Base-by-base conservation (phyloP, 2,329 filamentous ascomycete species). In the Cladosporium austrohemisphaericum region DNA sequence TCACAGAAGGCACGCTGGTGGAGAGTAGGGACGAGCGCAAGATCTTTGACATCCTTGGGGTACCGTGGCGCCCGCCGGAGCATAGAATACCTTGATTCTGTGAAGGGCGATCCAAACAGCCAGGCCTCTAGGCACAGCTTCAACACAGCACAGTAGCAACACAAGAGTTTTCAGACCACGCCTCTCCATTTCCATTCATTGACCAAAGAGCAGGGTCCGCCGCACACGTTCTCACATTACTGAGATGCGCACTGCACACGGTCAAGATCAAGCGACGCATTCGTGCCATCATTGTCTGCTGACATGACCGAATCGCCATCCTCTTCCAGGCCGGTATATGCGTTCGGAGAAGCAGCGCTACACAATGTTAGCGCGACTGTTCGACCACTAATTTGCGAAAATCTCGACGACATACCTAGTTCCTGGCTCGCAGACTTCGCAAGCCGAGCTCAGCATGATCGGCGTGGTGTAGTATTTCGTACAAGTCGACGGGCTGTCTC, bases 21-120 rank as follows among this genome's bases (percentile, higher is more conserved):
- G 90, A 95, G 68, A 84, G 85, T 0, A 74, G 74, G 51, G 79
- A 86, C 59, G 90, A 95, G 76, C 84, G 73, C 71, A 80, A 70
- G 63, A 95, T 95, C 29, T 95, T 95, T 66, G 83, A 86, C 68
- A 72, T 84, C 8, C 67, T 96, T 49, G 87, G 85, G 0, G 88
- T 95, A n/a, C 82, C 85, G 33, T 96, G 88, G 86, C 79, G 89
- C 59, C 81, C 84, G 60, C 86, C 88, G 7, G 76, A 83, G 62
- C 81, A 93, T 65, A 75, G 88, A 51, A 86, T 87, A 71, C 91
- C 87, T 64, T 89, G 65, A 76, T n/a, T n/a, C 16, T 31, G 14
- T 14, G 4, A 5, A 3, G 23, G 3, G 29, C 3, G 4, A 4
- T 18, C 2, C 11, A 28, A 6, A 11, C 6, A 28, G 6, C 25